These are phyloP conservation scores for Termitomyces sp. DNA, from an alignment of 768 basidiomycete genomes.

Conservation along the genomic window DNA sequence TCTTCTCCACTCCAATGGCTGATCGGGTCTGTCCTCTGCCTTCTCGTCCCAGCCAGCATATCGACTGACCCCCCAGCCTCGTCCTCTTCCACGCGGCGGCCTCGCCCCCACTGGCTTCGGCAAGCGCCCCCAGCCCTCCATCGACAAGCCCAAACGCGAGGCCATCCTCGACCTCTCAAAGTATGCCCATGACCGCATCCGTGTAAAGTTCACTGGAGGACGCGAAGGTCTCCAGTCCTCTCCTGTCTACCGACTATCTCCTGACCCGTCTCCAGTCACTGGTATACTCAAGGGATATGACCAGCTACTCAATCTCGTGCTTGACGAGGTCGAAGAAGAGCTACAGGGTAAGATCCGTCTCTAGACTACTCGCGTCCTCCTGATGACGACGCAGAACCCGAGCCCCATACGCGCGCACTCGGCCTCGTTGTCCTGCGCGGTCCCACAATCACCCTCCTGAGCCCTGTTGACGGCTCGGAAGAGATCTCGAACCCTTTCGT, in stretches of 20 bases:
- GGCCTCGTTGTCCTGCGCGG: conserved; percentile 90
- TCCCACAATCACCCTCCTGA: conserved; percentile 90
- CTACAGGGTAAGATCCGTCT: conserved; percentile 47
- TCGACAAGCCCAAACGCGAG: conserved; percentile 84
- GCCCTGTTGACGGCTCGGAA: conserved; percentile 92
- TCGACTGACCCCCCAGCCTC: conserved; percentile 46
- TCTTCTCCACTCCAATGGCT: conserved; percentile 32
- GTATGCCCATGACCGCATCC: conserved; percentile 86
- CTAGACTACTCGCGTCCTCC: not conserved
- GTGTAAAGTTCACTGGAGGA: conserved; percentile 98
- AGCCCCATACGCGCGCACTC: conserved; percentile 57
- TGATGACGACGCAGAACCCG: conserved; percentile 41
- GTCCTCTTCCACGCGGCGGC: conserved; percentile 34
- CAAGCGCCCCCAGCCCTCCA: conserved; percentile 41
- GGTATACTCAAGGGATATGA: conserved; percentile 95
- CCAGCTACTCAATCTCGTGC: conserved; percentile 92
- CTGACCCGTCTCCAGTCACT: conserved; percentile 56
- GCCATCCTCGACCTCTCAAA: conserved; percentile 94
- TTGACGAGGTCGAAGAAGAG: conserved; percentile 92
- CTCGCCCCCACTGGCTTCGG: conserved; percentile 34
- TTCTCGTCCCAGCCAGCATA: conserved; percentile 20
- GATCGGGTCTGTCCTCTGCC: conserved; percentile 48
- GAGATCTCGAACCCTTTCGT: conserved; percentile 90
- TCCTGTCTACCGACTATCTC: not conserved
- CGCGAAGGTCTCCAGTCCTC: conserved; percentile 68